Percentiles rank a stretch among this genome's conserved stretches.
phyloP scores from a whole-genome alignment of 2,329 filamentous ascomycete genomes.

The Cordyceps farinosa region DNA sequence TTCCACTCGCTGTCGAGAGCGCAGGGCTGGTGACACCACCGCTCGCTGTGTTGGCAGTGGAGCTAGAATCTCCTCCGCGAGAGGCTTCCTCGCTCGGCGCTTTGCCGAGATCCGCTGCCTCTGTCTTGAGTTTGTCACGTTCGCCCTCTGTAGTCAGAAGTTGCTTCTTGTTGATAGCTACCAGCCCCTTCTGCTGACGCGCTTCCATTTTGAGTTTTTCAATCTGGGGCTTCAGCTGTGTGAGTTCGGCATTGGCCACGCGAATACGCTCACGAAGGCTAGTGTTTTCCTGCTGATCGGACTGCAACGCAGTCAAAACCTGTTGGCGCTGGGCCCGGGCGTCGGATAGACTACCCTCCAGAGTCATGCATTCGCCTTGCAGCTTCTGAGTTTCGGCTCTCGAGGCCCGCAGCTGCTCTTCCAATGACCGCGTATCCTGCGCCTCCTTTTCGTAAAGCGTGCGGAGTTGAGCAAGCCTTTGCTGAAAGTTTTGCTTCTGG shows the following conservation, averaged over 20 bases:
- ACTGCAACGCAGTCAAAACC: slow-evolving; percentile 67
- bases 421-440: slow-evolving; percentile 75
- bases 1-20: slow-evolving; percentile 66
- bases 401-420: slow-evolving; percentile 75
- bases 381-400: slow-evolving; percentile 80
- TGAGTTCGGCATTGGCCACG: slow-evolving; percentile 75
- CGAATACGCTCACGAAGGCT: slow-evolving; percentile 84
- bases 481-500: slow-evolving; percentile 92
- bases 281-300: slow-evolving; percentile 85
- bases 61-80: slow-evolving; percentile 49
- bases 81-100: slow-evolving; percentile 57
- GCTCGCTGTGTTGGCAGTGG: slow-evolving; percentile 44
- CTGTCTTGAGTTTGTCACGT: slow-evolving; percentile 78
- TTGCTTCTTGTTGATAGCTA: slow-evolving; percentile 98
- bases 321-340: slow-evolving; percentile 79
- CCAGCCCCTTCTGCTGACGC: slow-evolving; percentile 90
- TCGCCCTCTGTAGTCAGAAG: slow-evolving; percentile 84
- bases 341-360: slow-evolving; percentile 79
- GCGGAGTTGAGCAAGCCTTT: slow-evolving; percentile 80
- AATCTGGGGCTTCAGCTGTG: slow-evolving; percentile 80
- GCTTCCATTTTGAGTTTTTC: slow-evolving; percentile 92
- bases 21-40: slow-evolving; percentile 64
- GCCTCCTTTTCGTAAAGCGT: slow-evolving; percentile 91
- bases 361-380: slow-evolving; percentile 75
- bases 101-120: slow-evolving; percentile 67